Conservation (phyloP, 495 filamentous ascomycete species). For the Aspergillus haitiensis region DNA sequence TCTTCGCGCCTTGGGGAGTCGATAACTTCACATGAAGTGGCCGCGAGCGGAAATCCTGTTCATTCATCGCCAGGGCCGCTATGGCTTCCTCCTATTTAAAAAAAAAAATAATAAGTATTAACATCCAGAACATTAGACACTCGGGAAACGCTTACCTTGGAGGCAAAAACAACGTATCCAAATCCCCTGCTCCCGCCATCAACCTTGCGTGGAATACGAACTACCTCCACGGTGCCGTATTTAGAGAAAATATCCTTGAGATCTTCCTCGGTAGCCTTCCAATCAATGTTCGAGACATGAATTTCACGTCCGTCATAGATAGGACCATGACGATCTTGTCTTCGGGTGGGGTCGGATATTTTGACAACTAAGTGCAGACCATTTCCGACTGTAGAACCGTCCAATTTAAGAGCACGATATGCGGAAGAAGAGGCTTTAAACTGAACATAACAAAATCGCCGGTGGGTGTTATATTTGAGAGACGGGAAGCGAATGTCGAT, state of each 20-base stretch:
- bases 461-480: conserved; percentile 80
- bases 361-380: conserved; percentile 69
- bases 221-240: conserved; percentile 70
- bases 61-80: conserved; percentile 67
- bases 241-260: conserved; percentile 66
- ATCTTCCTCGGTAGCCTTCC: conserved; percentile 63
- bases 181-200: conserved; percentile 68
- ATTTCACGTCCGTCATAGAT: conserved; percentile 82
- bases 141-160: conserved; percentile 50
- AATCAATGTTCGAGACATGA: conserved; percentile 75
- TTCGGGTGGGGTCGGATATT: conserved; percentile 77
- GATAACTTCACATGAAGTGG: conserved; percentile 69
- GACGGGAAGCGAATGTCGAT: conserved; percentile 86
- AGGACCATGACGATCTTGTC: conserved; percentile 78
- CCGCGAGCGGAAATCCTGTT: conserved; percentile 66
- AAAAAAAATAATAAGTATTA: conserved; percentile 18
- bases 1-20: conserved; percentile 46
- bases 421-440: conserved; percentile 68
- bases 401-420: conserved; percentile 63
- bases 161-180: conserved; percentile 74
- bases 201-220: conserved; percentile 64
- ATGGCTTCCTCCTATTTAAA: conserved; percentile 58
- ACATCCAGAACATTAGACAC: not conserved
- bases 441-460: conserved; percentile 92
- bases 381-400: conserved; percentile 66